Conservation (phyloP, 306 rosid genomes). For the Glycine latifolia region DNA sequence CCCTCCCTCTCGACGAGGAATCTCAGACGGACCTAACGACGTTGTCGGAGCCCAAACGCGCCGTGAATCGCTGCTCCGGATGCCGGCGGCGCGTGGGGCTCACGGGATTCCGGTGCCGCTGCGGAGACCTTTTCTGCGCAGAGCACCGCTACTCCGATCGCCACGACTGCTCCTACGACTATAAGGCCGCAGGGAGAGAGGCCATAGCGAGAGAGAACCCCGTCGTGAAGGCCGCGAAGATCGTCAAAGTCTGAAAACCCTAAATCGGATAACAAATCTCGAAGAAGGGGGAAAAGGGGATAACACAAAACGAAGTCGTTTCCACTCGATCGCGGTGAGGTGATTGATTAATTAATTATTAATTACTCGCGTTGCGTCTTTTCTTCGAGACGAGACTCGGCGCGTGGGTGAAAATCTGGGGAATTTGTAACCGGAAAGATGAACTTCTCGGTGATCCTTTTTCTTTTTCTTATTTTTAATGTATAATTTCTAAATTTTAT, state of each 20-base stretch:
- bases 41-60: slow-evolving; percentile 57
- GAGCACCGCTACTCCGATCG: slow-evolving; percentile 97
- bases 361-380: slow-evolving; percentile 40
- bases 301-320: slow-evolving; percentile 17
- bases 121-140: slow-evolving; percentile 88
- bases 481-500: slow-evolving; percentile 37
- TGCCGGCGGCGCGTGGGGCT: slow-evolving; percentile 83
- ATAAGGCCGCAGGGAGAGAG: slow-evolving; percentile 87
- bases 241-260: slow-evolving; percentile 72
- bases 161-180: slow-evolving; percentile 91
- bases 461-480: not conserved
- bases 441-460: slow-evolving; percentile 54
- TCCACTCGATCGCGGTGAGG: slow-evolving; percentile 3
- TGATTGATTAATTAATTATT: too few relatives aligned
- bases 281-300: not conserved
- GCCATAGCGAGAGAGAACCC: slow-evolving; percentile 96
- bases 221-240: slow-evolving; percentile 84
- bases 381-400: slow-evolving; percentile 37
- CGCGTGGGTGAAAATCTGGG: slow-evolving; percentile 5
- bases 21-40: slow-evolving; percentile 6
- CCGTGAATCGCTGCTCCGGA: slow-evolving; percentile 85
- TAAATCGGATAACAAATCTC: not conserved
- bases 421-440: slow-evolving; percentile 45
- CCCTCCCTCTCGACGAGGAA: slow-evolving; percentile 40
- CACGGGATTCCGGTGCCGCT: slow-evolving; percentile 93